Conservation (phyloP, 2,329 filamentous ascomycete species). For the Acrocalymma vagum region DNA sequence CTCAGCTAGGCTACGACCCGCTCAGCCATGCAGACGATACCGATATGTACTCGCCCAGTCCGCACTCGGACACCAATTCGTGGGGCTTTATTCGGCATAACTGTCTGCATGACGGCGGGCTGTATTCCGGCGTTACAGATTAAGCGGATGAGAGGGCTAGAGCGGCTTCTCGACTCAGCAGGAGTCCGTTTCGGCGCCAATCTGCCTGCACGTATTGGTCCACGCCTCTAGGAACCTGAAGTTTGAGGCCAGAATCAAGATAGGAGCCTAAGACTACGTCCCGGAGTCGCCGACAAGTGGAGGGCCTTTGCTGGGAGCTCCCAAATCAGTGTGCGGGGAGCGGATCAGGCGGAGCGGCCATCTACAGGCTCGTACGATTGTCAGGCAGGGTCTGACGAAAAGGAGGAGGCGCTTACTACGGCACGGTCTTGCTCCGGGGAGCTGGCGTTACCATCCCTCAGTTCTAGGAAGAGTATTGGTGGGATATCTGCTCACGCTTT, state of each 20-base stretch:
- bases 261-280: conserved; percentile 18
- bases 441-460: conserved; percentile 11
- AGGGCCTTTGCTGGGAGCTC: conserved; percentile 2
- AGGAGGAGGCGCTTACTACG: conserved; percentile 7
- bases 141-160: too few species aligned
- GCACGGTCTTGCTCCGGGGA: conserved; percentile 10
- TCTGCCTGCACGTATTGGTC: conserved; percentile 14
- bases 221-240: conserved; percentile 8
- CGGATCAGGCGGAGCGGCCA: conserved; percentile 4
- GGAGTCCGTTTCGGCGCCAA: conserved; percentile 12
- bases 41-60: conserved; percentile 12
- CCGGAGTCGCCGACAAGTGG: conserved; percentile 14
- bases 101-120: conserved; percentile 18
- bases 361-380: conserved; percentile 8
- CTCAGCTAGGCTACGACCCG: conserved; percentile 11
- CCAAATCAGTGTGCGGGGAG: conserved; percentile 7
- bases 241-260: conserved; percentile 5
- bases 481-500: conserved; percentile 10
- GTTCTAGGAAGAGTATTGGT: conserved; percentile 10
- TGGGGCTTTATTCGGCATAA: conserved; percentile 14
- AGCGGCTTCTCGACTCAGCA: conserved; percentile 11
- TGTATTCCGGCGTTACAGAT: conserved; percentile 15
- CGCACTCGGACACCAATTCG: conserved; percentile 8
- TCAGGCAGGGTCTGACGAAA: conserved; percentile 13
- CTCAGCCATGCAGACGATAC: conserved; percentile 8